Evolutionary conservation across 306 rosid genomes (phyloP).

Genomic region (Vigna angularis): DNA sequence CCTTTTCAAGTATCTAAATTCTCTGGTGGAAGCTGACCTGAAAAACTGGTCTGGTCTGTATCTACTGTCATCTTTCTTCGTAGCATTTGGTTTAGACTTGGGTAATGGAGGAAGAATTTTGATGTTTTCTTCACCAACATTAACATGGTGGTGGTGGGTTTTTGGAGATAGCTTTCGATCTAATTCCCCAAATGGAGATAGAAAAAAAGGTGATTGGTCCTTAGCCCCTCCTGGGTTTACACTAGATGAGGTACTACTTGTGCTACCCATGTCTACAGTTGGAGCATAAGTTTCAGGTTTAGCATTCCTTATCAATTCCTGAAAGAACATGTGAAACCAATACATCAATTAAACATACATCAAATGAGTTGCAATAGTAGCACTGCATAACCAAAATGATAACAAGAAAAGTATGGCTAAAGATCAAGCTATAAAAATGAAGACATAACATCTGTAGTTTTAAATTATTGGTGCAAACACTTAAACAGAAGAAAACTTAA

Average conservation of each 20-base stretch:
- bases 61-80: slow-evolving; percentile 45
- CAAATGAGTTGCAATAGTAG: slow-evolving; percentile 13
- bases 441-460: slow-evolving; percentile 9
- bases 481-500: too few relatives aligned
- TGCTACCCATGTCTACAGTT: slow-evolving; percentile 53
- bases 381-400: slow-evolving; percentile 25
- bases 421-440: slow-evolving; percentile 3
- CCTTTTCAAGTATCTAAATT: slow-evolving; percentile 52
- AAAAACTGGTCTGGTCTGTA: slow-evolving; percentile 50
- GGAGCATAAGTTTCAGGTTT: slow-evolving; percentile 45
- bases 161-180: slow-evolving; percentile 43
- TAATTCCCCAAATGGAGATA: slow-evolving; percentile 46
- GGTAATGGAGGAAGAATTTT: slow-evolving; percentile 66
- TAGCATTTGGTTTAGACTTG: slow-evolving; percentile 48
- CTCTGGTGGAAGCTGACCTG: slow-evolving; percentile 80
- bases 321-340: slow-evolving; percentile 38
- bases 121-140: slow-evolving; percentile 37
- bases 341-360: slow-evolving; percentile 3
- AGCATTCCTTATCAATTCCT: slow-evolving; percentile 48
- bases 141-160: slow-evolving; percentile 34
- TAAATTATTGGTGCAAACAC: slow-evolving; percentile 13
- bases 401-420: not conserved
- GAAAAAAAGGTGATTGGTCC: slow-evolving; percentile 54
- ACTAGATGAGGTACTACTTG: slow-evolving; percentile 60
- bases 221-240: slow-evolving; percentile 49